phyloP scores from a whole-genome alignment of 495 filamentous ascomycete genomes.

The Achaetomiella virescens region DNA sequence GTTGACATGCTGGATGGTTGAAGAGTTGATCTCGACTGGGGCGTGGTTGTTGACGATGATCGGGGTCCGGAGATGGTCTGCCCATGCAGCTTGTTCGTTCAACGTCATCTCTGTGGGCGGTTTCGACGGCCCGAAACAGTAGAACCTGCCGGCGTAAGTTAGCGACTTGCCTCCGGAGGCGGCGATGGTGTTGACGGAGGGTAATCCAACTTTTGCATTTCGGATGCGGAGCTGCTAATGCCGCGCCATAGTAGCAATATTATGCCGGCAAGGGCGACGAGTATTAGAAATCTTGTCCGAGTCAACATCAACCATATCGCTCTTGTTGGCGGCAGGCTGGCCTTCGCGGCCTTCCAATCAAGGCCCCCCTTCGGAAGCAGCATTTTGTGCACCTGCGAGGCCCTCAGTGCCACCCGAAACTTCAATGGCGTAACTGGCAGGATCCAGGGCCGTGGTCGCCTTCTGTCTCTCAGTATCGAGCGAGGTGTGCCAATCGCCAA shows the following conservation, averaged over 20 bases:
- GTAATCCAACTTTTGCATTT: slow-evolving; percentile 79
- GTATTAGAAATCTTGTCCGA: slow-evolving; percentile 71
- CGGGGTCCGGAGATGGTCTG: slow-evolving; percentile 79
- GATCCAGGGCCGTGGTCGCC: slow-evolving; percentile 4
- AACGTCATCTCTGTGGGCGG: slow-evolving; percentile 87
- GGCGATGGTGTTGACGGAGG: slow-evolving; percentile 9
- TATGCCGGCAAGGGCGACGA: slow-evolving; percentile 63
- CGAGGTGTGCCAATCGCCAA: background rate
- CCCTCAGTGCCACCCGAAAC: slow-evolving; percentile 33
- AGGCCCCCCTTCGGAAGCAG: slow-evolving; percentile 82
- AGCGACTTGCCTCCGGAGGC: background rate
- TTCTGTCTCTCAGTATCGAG: background rate
- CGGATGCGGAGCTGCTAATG: slow-evolving; percentile 69
- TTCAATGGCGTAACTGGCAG: slow-evolving; percentile 8
- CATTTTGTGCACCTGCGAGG: slow-evolving; percentile 35
- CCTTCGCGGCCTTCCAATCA: slow-evolving; percentile 85
- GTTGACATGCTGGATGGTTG: slow-evolving; percentile 69
- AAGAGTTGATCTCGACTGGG: slow-evolving; percentile 74
- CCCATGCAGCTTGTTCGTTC: slow-evolving; percentile 87
- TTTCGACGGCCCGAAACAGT: slow-evolving; percentile 92
- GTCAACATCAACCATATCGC: slow-evolving; percentile 72
- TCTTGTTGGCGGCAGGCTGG: slow-evolving; percentile 74
- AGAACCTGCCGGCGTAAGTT: slow-evolving; percentile 60
- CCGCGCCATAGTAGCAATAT: slow-evolving; percentile 87
- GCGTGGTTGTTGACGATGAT: slow-evolving; percentile 94